Conservation (phyloP, 2,329 filamentous ascomycete species). For the Exophiala xenobiotica region DNA sequence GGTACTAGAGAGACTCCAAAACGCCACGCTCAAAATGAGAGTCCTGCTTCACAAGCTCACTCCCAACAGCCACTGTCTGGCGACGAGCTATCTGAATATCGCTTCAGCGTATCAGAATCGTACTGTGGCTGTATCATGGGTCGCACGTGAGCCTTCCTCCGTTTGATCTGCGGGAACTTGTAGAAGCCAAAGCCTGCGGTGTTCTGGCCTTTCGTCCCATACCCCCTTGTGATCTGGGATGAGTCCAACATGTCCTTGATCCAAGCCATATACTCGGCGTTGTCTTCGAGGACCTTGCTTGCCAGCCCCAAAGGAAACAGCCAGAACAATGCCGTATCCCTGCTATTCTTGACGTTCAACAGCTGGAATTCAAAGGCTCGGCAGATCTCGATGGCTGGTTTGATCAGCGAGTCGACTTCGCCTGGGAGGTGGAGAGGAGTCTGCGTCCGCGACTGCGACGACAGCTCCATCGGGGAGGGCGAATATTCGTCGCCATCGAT, state of each 20-base stretch:
- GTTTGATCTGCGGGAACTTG: constrained; percentile 12
- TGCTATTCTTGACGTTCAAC: constrained; percentile 4
- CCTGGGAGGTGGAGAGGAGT: constrained; percentile 12
- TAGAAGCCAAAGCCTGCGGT: constrained; percentile 21
- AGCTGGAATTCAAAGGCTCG: constrained; percentile 24
- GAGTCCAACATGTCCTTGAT: constrained; percentile 19
- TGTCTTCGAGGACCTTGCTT: constrained; percentile 16
- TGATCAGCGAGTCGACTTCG: constrained; percentile 14
- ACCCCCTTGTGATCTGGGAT: constrained; percentile 16
- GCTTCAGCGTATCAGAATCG: constrained; percentile 2
- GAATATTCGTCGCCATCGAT: not conserved
- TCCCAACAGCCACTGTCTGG: not conserved
- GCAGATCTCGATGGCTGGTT: constrained; percentile 22
- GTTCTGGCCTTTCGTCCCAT: constrained; percentile 15
- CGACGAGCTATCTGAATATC: constrained; percentile 10
- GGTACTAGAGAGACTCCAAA: too few species aligned
- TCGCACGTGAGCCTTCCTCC: constrained; percentile 4
- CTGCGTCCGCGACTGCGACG: too few species aligned
- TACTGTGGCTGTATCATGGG: constrained; percentile 14
- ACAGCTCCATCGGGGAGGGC: constrained; percentile 2
- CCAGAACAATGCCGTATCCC: constrained; percentile 21
- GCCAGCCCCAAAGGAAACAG: constrained; percentile 21
- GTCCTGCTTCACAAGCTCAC: not conserved
- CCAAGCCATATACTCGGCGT: constrained; percentile 16
- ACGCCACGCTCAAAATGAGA: not conserved